These are phyloP conservation scores for Galerina sulciceps DNA, from an alignment of 768 basidiomycete species.

Conservation along the genomic window DNA sequence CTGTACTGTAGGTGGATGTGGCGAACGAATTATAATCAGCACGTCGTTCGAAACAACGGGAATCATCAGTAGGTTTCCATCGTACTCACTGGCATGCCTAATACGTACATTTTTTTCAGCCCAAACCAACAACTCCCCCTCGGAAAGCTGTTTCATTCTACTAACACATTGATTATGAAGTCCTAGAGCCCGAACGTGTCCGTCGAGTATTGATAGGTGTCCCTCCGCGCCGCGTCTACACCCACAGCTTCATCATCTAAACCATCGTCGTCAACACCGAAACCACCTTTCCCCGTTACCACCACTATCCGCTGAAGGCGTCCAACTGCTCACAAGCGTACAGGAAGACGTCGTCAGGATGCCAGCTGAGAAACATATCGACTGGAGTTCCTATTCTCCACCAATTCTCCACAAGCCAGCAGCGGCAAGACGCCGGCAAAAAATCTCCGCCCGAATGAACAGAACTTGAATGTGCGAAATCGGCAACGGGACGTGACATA, in stretches of 20 bases:
- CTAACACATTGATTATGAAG: conserved; percentile 80
- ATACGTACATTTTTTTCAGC: conserved; percentile 46
- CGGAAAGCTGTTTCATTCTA: conserved; percentile 71
- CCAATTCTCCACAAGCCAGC: conserved; percentile 27
- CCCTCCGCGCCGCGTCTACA: conserved; percentile 56
- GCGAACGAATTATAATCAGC: conserved; percentile 79
- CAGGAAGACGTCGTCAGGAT: conserved; percentile 66
- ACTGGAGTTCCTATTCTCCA: conserved; percentile 48
- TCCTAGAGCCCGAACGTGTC: conserved; percentile 73
- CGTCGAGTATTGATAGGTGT: conserved; percentile 77
- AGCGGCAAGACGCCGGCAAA: conserved; percentile 15
- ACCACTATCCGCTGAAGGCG: conserved; percentile 50
- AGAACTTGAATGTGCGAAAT: conserved; percentile 81
- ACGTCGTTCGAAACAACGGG: conserved; percentile 70
- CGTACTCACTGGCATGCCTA: background rate
- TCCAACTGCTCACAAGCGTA: conserved; percentile 49
- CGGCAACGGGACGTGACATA: conserved; percentile 69
- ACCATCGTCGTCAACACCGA: conserved; percentile 31
- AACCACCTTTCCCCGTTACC: conserved; percentile 41
- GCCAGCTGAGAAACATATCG: conserved; percentile 71
- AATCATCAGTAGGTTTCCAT: conserved; percentile 63
- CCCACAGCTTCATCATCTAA: conserved; percentile 31
- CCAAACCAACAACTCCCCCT: conserved; percentile 76
- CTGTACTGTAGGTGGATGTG: conserved; percentile 65
- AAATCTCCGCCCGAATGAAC: conserved; percentile 61